phyloP scores from a whole-genome alignment of 2,329 filamentous ascomycete species.

The Achaetomium macrosporum region DNA sequence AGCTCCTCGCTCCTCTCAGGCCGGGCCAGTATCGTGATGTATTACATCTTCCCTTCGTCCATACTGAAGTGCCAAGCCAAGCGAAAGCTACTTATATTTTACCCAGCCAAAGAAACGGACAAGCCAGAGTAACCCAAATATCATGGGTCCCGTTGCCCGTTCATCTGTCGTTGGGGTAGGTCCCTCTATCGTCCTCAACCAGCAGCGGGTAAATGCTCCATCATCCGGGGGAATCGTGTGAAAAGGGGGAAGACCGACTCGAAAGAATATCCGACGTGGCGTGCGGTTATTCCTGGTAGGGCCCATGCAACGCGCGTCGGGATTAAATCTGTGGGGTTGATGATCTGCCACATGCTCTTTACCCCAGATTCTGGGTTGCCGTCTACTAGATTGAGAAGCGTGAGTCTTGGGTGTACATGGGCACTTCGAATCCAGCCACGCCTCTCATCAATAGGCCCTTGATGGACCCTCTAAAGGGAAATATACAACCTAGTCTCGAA shows the following conservation, averaged over 20 bases:
- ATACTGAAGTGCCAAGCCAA: neutral
- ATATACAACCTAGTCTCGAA: no score
- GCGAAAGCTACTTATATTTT: conserved; percentile 1
- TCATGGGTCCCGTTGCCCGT: neutral
- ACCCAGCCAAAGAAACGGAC: conserved; percentile 8
- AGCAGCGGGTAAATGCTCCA: conserved; percentile 2
- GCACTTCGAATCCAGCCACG: no score
- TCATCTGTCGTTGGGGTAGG: neutral
- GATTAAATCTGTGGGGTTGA: conserved; percentile 4
- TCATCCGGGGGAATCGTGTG: neutral
- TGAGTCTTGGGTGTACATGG: no score
- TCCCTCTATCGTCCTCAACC: neutral
- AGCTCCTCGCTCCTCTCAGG: no score
- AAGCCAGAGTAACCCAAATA: neutral
- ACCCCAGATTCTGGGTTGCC: neutral
- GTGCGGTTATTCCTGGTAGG: conserved; percentile 2
- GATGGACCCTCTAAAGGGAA: no score
- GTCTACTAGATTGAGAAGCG: no score
- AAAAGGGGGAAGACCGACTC: neutral
- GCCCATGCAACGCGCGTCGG: conserved; percentile 1
- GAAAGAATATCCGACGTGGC: conserved; percentile 9
- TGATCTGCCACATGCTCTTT: neutral
- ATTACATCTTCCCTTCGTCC: conserved; percentile 12
- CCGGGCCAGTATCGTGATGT: no score
- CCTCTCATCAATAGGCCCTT: no score